phyloP scores from a whole-genome alignment of 495 filamentous ascomycete genomes.

The Penicillium longicatenatum region DNA sequence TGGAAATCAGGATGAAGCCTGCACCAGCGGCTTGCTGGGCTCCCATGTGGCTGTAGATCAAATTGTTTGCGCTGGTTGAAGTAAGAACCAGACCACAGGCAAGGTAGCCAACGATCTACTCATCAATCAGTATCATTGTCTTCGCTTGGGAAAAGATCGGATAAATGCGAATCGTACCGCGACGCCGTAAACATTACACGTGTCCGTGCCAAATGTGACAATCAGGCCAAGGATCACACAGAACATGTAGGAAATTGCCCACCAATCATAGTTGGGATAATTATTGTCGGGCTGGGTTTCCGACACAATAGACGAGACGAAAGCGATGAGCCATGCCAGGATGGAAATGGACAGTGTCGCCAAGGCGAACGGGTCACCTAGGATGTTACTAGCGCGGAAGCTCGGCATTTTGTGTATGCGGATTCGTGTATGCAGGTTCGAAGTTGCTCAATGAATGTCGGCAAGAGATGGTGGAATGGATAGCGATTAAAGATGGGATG shows the following conservation, averaged over 20 bases:
- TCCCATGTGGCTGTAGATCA: constrained; percentile 69
- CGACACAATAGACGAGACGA: constrained; percentile 81
- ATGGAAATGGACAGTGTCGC: constrained; percentile 90
- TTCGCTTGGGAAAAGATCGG: not conserved
- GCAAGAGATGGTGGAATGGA: not conserved
- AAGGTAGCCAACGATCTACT: constrained; percentile 79
- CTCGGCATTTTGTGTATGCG: constrained; percentile 46
- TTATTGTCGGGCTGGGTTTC: constrained; percentile 45
- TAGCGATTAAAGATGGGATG: not conserved
- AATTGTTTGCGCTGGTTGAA: constrained; percentile 76
- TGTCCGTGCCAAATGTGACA: constrained; percentile 78
- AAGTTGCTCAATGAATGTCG: constrained; percentile 3
- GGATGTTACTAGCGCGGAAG: constrained; percentile 81
- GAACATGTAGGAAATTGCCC: constrained; percentile 82
- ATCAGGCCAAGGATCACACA: constrained; percentile 78
- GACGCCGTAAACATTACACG: constrained; percentile 82
- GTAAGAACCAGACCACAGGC: constrained; percentile 79
- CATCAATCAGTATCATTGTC: constrained; percentile 18
- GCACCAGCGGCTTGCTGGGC: constrained; percentile 86
- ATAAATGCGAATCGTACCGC: constrained; percentile 57
- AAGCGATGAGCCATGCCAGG: constrained; percentile 90
- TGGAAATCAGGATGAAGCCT: constrained; percentile 93
- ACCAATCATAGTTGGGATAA: constrained; percentile 90
- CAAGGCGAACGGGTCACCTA: constrained; percentile 95
- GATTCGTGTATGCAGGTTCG: constrained; percentile 6